phyloP scores from a whole-genome alignment of 306 rosid species.

The Acacia acuminata region DNA sequence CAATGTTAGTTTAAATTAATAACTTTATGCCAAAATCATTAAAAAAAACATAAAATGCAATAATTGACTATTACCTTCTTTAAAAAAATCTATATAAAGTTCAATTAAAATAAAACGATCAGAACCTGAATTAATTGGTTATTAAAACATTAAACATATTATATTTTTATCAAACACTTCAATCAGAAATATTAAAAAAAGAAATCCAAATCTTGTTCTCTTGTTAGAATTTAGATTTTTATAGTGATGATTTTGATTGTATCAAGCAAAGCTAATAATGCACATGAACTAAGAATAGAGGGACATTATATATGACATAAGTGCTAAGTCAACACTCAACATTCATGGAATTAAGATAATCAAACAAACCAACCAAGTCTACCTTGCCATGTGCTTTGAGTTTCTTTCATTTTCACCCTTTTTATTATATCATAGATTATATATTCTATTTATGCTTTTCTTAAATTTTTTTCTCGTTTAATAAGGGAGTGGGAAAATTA shows the following conservation, averaged over 20 bases:
- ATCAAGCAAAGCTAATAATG: slow-evolving; percentile 15
- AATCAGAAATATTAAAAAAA: background rate
- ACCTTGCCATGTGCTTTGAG: slow-evolving; percentile 22
- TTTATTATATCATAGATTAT: background rate
- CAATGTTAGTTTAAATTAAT: too few relatives aligned
- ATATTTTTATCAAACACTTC: background rate
- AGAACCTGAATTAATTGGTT: too few relatives aligned
- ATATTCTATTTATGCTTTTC: background rate
- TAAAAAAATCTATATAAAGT: too few relatives aligned
- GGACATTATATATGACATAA: background rate
- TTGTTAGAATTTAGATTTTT: background rate
- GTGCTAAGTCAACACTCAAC: slow-evolving; percentile 25
- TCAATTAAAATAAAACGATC: too few relatives aligned
- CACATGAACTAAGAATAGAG: background rate
- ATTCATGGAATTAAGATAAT: slow-evolving; percentile 35
- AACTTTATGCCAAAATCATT: too few relatives aligned
- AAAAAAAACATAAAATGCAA: too few relatives aligned
- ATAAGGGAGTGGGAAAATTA: background rate
- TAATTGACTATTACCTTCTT: too few relatives aligned
- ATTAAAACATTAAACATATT: too few relatives aligned
- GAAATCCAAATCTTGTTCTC: background rate
- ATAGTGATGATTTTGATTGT: slow-evolving; percentile 26
- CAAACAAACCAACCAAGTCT: slow-evolving; percentile 20
- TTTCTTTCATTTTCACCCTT: background rate
- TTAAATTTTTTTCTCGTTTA: background rate